These are phyloP conservation scores for Coffea canephora DNA, from an alignment of 257 asterid species.

Conservation along the genomic window DNA sequence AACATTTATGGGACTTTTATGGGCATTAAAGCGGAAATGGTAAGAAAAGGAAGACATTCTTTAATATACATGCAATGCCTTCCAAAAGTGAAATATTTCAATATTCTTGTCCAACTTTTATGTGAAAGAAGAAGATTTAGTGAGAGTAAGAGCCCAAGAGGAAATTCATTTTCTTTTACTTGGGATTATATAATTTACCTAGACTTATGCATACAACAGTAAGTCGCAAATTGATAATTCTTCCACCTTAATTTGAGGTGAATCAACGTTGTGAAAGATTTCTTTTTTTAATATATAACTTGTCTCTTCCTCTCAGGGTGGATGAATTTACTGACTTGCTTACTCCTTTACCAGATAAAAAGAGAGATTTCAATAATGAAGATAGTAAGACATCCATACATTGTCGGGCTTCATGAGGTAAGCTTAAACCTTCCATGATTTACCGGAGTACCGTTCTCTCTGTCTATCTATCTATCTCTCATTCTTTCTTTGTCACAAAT, in stretches of 20 bases:
- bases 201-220: background rate
- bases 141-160: background rate
- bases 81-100: background rate
- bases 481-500: background rate
- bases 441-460: background rate
- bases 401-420: constrained; percentile 90
- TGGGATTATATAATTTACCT: background rate
- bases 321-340: constrained; percentile 16
- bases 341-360: constrained; percentile 58
- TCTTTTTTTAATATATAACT: background rate
- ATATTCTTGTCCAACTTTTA: background rate
- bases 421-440: background rate
- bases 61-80: background rate
- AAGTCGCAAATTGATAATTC: background rate
- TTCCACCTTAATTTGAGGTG: background rate
- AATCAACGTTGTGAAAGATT: background rate
- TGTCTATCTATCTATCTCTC: background rate
- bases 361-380: constrained; percentile 93
- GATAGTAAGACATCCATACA: constrained; percentile 84
- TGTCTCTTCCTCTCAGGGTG: background rate
- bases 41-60: background rate
- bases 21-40: background rate
- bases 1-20: background rate
- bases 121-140: background rate
- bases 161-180: background rate